A percentile compares a stretch with the other conserved stretches of the same genome.
These are phyloP conservation scores for Sambucus nigra DNA, from an alignment of 129 eudicot genomes.

Conservation along the genomic window DNA sequence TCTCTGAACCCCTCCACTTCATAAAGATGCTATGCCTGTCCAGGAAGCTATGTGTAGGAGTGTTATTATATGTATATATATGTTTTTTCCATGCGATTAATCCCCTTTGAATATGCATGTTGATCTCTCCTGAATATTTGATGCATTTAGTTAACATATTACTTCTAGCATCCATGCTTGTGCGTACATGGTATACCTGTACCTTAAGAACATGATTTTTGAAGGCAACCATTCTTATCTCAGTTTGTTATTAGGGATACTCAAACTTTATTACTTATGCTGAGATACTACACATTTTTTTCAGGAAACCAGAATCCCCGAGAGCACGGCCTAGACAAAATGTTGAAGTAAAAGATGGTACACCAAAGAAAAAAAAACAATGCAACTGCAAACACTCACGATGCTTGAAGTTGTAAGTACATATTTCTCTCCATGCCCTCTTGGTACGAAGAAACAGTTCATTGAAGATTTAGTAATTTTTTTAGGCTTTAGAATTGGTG, in stretches of 20 bases:
- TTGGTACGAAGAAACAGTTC: slow-evolving; percentile 2
- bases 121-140: neutral
- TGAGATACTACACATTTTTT: slow-evolving; percentile 6
- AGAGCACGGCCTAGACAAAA: slow-evolving; percentile 48
- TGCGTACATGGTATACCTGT: neutral
- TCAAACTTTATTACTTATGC: slow-evolving; percentile 2
- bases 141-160: neutral
- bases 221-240: neutral
- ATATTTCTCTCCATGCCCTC: slow-evolving; percentile 2
- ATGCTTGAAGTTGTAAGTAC: slow-evolving; percentile 84
- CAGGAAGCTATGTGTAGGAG: too few relatives aligned
- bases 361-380: slow-evolving; percentile 91
- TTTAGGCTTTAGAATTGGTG: too few relatives aligned
- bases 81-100: neutral
- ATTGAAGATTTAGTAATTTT: too few relatives aligned
- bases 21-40: neutral
- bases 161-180: neutral
- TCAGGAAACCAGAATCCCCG: slow-evolving; percentile 84
- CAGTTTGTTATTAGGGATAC: neutral
- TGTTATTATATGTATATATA: too few relatives aligned
- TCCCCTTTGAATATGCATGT: neutral
- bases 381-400: slow-evolving; percentile 93
- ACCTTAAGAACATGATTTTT: neutral
- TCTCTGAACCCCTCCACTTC: neutral
- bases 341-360: slow-evolving; percentile 67